A percentile compares a stretch with the other conserved stretches of the same genome.
Conservation (phyloP, 2,329 filamentous ascomycete genomes). For the Fusarium pininemorale region DNA sequence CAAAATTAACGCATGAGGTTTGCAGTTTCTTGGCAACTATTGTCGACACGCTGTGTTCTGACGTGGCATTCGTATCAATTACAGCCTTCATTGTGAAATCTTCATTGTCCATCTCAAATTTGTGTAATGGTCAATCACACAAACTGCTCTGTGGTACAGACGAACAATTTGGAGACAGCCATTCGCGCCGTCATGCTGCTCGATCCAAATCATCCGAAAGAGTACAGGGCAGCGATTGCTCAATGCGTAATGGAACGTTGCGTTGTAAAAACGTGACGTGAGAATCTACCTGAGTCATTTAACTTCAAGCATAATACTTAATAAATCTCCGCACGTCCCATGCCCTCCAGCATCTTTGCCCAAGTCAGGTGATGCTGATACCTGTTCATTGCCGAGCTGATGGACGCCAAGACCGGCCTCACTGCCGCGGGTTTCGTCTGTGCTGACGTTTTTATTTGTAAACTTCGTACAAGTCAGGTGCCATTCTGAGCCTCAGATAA, state of each 20-base stretch:
- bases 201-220: too few relatives aligned
- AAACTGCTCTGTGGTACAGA: neutral
- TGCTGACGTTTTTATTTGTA: neutral
- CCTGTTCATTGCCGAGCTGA: neutral
- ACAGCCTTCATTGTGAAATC: accelerated
- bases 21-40: too few relatives aligned
- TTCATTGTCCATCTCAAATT: neutral
- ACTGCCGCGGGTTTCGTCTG: neutral
- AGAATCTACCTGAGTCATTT: neutral
- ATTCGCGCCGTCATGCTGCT: neutral
- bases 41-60: too few relatives aligned
- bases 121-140: neutral
- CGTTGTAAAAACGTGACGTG: neutral
- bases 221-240: accelerated
- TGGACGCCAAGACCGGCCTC: neutral
- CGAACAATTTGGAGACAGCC: neutral
- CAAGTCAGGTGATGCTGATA: neutral
- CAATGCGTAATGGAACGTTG: neutral
- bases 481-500: neutral
- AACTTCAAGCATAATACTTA: neutral
- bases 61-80: too few relatives aligned
- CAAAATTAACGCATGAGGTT: too few relatives aligned
- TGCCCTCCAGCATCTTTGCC: neutral
- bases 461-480: neutral
- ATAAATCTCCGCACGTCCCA: neutral